Evolutionary conservation across 1,284 basidiomycete species (phyloP).

Genomic region (Marasmius oreades): DNA sequence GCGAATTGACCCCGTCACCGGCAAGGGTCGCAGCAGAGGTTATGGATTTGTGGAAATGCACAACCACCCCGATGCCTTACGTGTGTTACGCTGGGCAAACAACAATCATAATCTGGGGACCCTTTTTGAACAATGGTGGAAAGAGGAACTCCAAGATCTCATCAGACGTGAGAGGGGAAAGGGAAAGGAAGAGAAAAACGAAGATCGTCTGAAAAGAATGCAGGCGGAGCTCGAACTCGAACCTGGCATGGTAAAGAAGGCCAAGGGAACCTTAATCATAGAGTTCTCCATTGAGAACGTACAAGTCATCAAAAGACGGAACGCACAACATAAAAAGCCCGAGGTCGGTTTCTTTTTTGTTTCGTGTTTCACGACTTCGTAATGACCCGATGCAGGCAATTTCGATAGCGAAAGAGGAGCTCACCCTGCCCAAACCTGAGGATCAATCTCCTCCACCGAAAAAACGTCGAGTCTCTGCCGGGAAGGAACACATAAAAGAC

Average conservation of each 20-base stretch:
- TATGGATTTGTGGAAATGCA: conserved; percentile 96
- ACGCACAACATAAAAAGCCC: conserved; percentile 38
- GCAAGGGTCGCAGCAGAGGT: conserved; percentile 84
- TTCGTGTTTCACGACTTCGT: background rate
- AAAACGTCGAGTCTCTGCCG: conserved; percentile 22
- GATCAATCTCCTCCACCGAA: conserved; percentile 33
- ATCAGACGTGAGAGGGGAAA: conserved; percentile 57
- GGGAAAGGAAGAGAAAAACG: conserved; percentile 51
- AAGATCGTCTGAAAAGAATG: conserved; percentile 47
- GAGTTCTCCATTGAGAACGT: conserved; percentile 95
- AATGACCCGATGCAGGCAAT: background rate
- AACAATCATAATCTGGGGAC: conserved; percentile 69
- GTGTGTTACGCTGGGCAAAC: conserved; percentile 92
- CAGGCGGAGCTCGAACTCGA: conserved; percentile 17
- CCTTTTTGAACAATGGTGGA: conserved; percentile 81
- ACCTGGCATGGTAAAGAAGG: conserved; percentile 38
- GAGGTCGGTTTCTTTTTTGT: conserved; percentile 7
- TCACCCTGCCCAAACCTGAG: conserved; percentile 4
- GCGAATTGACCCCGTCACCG: conserved; percentile 83
- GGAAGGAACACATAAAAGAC: conserved; percentile 13
- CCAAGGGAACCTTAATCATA: conserved; percentile 70
- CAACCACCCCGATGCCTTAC: conserved; percentile 84
- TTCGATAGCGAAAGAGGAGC: background rate
- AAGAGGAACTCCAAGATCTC: conserved; percentile 72
- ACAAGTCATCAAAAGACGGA: conserved; percentile 76